Percentiles rank a stretch among this genome's conserved stretches.
These are phyloP conservation scores for Trichosporon sp. DNA, from an alignment of 1,284 basidiomycete genomes.

Conservation along the genomic window DNA sequence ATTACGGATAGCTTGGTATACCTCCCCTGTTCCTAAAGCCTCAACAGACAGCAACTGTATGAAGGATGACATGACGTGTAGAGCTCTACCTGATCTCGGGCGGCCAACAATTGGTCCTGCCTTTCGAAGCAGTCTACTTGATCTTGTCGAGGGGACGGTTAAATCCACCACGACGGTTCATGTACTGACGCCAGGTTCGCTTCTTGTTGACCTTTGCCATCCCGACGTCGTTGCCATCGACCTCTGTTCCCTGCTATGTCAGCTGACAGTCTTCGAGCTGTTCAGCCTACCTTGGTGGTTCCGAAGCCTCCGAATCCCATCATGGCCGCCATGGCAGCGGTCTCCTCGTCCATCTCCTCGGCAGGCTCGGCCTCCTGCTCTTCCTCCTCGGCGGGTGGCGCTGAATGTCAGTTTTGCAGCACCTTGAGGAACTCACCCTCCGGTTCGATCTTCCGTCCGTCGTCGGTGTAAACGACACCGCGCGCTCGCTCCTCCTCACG, in stretches of 20 bases:
- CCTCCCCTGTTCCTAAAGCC: too few relatives aligned
- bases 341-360: slow-evolving; percentile 59
- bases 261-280: neutral
- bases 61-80: too few relatives aligned
- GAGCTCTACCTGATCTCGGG: too few relatives aligned
- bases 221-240: slow-evolving; percentile 57
- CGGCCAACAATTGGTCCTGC: too few relatives aligned
- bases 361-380: slow-evolving; percentile 61
- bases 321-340: slow-evolving; percentile 77
- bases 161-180: slow-evolving; percentile 78
- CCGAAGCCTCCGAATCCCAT: slow-evolving; percentile 90
- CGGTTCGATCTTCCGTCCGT: slow-evolving; percentile 24
- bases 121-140: too few relatives aligned
- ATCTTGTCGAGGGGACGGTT: slow-evolving; percentile 78
- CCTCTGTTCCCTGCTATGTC: slow-evolving; percentile 63
- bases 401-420: neutral
- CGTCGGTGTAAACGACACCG: slow-evolving; percentile 33
- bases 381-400: slow-evolving; percentile 42
- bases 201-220: slow-evolving; percentile 72
- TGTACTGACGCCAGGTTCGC: slow-evolving; percentile 81
- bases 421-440: slow-evolving; percentile 23
- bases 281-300: slow-evolving; percentile 69
- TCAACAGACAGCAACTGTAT: too few relatives aligned
- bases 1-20: slow-evolving; percentile 4
- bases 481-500: slow-evolving; percentile 45